A percentile compares a stretch with the other conserved stretches of the same genome.
Evolutionary conservation across 306 rosid genomes (phyloP).

Genomic region (Oemleria cerasiformis): DNA sequence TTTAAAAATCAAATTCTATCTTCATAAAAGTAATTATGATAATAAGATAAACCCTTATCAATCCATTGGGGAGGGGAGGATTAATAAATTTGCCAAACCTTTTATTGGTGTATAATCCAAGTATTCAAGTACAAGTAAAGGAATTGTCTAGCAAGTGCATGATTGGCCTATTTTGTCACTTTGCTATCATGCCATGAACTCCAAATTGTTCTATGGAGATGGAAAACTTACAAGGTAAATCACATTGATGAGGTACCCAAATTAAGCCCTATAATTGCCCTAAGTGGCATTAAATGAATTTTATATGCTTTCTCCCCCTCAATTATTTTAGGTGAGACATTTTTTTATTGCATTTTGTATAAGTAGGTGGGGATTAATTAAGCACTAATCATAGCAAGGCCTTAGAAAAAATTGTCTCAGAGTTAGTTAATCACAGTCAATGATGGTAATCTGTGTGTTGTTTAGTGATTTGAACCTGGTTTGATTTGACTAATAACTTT

Average conservation of each 20-base stretch:
- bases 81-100: no score
- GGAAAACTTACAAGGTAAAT: constrained; percentile 34
- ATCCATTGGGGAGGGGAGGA: no score
- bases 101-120: constrained; percentile 12
- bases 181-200: constrained; percentile 2
- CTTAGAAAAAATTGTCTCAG: background rate
- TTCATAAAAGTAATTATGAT: no score
- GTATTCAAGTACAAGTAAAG: background rate
- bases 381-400: background rate
- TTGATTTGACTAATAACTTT: no score
- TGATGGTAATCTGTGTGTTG: background rate
- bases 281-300: background rate
- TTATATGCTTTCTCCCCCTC: no score
- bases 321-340: no score
- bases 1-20: no score
- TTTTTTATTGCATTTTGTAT: background rate
- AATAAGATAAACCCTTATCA: no score
- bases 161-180: constrained; percentile 2
- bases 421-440: background rate
- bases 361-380: background rate
- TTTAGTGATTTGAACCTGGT: no score
- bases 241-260: constrained; percentile 4
- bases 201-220: constrained; percentile 5
- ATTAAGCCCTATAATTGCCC: background rate
- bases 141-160: background rate